Evolutionary conservation across 345 rosid genomes (phyloP), one percentile per base, ranked within the genome.

Genomic region (Geranium brycei): DNA sequence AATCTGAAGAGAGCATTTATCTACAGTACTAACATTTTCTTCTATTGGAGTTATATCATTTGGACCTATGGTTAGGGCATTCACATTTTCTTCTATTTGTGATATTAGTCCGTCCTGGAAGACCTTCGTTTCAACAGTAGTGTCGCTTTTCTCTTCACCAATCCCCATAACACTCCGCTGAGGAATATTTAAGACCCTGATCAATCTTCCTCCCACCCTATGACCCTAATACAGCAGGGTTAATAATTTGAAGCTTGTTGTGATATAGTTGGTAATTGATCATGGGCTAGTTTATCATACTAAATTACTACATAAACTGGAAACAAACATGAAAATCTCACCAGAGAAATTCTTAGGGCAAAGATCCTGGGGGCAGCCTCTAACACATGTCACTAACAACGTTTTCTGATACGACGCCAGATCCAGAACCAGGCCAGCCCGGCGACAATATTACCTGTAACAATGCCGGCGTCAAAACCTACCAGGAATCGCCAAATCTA

Each of bases 201-300:
- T 59, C 70, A 70, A 59, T 62, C 69, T 69, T 65, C 61, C 32
- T 47, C 64, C 51, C 78, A 66, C 19, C 51, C 71, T 64, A 13
- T 38, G 77, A 66, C 19, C 51, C 71, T 64, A 13, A 47, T 3
- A 13, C 53, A 47, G 53, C 11, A 8, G 53, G 7, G 53, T 47
- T 47, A 47, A 47, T 8, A 11, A 47, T 47, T 13, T 35, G 41
- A 47, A 47, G 53, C 15, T 13, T 47, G 13, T 8, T 6, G 53
- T 47, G 13, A 13, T 47, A 3, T 47, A 13, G 53, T 47, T 47
- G 53, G 11, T 47, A 47, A 47, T 47, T 47, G 5, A 13, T 3
- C 15, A 1, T 47, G 53, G 14, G 13, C 53, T 47, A 47, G 53
- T 47, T 47, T 11, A 47, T 10, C 10, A 47, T 2, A 47, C 5